These are phyloP conservation scores for Straminergon stramineum DNA, from an alignment of 225 moss, liverwort and hornwort species.

Conservation along the genomic window DNA sequence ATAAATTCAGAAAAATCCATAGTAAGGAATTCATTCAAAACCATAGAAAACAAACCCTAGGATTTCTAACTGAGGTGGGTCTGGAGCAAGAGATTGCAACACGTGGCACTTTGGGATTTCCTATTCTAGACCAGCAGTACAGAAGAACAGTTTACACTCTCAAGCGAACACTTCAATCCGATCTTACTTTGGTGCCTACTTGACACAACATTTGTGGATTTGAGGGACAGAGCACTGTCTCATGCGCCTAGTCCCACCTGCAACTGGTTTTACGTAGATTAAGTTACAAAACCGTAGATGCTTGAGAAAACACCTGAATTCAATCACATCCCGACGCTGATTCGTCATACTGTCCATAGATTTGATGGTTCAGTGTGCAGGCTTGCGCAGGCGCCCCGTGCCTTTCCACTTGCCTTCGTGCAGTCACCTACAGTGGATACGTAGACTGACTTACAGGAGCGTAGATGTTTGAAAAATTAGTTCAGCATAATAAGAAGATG, in stretches of 20 bases:
- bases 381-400: rapidly evolving
- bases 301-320: rapidly evolving
- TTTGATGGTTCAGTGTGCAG: rapidly evolving
- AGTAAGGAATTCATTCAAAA: neutral
- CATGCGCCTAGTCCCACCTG: rapidly evolving
- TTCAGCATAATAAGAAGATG: rapidly evolving
- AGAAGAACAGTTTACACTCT: neutral
- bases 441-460: neutral
- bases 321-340: rapidly evolving
- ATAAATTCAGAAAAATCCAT: no score
- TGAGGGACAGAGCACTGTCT: no score
- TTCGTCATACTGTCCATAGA: rapidly evolving
- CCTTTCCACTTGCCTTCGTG: no score
- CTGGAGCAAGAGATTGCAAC: neutral
- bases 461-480: neutral
- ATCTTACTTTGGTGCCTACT: neutral
- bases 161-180: neutral
- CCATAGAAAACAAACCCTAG: no score
- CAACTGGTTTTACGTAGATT: neutral
- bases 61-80: neutral
- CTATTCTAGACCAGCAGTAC: neutral
- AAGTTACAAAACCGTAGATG: neutral
- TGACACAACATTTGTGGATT: neutral
- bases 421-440: no score
- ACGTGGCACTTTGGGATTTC: neutral